Percentiles rank a stretch among this genome's conserved stretches.
These are phyloP conservation scores for Plasmodium inui DNA, from an alignment of 169 alveolate species.

Conservation along the genomic window DNA sequence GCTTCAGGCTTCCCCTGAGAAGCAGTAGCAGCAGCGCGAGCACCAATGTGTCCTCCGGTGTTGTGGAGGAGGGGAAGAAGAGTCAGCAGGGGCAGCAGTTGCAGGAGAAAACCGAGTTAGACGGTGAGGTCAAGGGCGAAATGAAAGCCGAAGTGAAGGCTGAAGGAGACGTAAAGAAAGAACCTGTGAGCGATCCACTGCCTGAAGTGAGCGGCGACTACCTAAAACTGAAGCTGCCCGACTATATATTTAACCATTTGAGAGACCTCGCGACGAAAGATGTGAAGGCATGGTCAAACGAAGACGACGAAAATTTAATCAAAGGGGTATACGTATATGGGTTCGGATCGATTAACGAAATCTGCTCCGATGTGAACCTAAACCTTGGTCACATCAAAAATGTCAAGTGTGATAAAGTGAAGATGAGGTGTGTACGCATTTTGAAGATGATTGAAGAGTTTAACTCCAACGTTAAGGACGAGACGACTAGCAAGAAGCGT, in stretches of 20 bases:
- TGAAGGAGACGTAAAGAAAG: constrained; percentile 4
- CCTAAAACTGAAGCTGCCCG: constrained; percentile 80
- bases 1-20: constrained; percentile 82
- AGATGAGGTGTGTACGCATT: constrained; percentile 83
- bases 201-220: constrained; percentile 17
- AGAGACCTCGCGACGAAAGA: constrained; percentile 80
- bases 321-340: constrained; percentile 90
- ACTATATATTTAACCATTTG: constrained; percentile 76
- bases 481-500: constrained; percentile 15
- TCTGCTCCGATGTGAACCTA: constrained; percentile 84
- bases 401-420: constrained; percentile 85
- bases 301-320: constrained; percentile 86
- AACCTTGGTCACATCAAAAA: constrained; percentile 82
- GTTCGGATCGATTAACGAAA: constrained; percentile 90
- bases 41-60: not conserved
- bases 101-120: not conserved
- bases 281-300: constrained; percentile 85
- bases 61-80: not conserved
- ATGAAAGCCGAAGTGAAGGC: not conserved
- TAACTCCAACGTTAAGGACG: constrained; percentile 2
- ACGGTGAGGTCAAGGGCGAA: not conserved
- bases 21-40: not conserved
- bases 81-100: not conserved
- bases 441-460: constrained; percentile 82
- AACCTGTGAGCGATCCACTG: constrained; percentile 1